phyloP scores from a whole-genome alignment of 2,329 filamentous ascomycete genomes.

The Fusarium mundagurra region DNA sequence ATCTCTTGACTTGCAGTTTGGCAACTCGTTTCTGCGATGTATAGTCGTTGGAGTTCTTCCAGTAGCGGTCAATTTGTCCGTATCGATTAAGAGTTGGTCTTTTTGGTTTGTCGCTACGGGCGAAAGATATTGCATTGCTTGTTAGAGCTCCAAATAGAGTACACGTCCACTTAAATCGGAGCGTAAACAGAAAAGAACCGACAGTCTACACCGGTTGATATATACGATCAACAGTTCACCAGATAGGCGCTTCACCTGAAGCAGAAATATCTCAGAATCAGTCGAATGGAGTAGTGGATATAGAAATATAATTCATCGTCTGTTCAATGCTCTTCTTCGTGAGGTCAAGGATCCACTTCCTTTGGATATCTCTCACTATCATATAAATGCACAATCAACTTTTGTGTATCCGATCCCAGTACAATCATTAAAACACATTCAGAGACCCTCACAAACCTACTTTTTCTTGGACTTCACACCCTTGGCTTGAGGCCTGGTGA shows the following conservation, averaged over 20 bases:
- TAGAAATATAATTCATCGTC: background rate
- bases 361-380: constrained; percentile 45
- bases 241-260: background rate
- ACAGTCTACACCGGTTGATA: background rate
- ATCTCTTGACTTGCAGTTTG: background rate
- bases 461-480: background rate
- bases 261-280: background rate
- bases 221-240: background rate
- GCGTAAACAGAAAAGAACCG: background rate
- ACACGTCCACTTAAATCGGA: background rate
- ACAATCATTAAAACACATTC: constrained; percentile 17
- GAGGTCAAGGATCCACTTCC: constrained; percentile 42
- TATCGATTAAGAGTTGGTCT: background rate
- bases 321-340: background rate
- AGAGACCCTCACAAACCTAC: background rate
- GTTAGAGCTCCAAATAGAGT: background rate
- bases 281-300: background rate
- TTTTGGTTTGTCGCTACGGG: background rate
- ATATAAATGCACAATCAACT: constrained; percentile 28
- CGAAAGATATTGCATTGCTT: background rate
- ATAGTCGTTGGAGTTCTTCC: background rate
- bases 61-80: background rate
- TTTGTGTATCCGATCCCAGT: constrained; percentile 31
- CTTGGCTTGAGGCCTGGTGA: background rate
- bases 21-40: background rate